These are phyloP conservation scores for Cucurbita ficifolia DNA, from an alignment of 306 rosid genomes.

Conservation along the genomic window DNA sequence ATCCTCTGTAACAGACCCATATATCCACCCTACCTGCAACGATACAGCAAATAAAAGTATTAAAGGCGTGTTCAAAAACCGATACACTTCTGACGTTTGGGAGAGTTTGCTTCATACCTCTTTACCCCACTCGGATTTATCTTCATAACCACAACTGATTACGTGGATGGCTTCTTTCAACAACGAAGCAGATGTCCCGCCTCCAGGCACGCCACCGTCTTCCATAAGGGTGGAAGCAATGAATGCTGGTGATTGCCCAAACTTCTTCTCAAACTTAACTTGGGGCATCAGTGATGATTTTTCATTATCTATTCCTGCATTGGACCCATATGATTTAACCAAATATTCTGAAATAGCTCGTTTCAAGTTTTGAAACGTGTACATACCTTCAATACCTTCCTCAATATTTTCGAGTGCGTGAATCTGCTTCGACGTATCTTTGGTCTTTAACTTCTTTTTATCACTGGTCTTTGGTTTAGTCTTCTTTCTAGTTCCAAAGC, in stretches of 20 bases:
- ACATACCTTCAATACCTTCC: conserved; percentile 67
- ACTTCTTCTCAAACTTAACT: conserved; percentile 70
- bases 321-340: background rate
- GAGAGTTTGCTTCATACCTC: conserved; percentile 32
- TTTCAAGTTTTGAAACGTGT: background rate
- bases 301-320: conserved; percentile 59
- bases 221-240: conserved; percentile 62
- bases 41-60: background rate
- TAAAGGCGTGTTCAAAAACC: background rate
- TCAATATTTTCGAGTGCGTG: conserved; percentile 55
- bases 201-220: conserved; percentile 64
- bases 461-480: conserved; percentile 31
- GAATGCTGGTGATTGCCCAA: conserved; percentile 68
- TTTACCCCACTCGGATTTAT: conserved; percentile 91
- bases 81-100: background rate
- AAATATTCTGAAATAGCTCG: background rate
- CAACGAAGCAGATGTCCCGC: conserved; percentile 56
- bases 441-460: conserved; percentile 38
- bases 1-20: conserved; percentile 91
- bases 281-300: conserved; percentile 54
- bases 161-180: conserved; percentile 94
- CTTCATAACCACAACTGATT: conserved; percentile 90
- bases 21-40: conserved; percentile 88
- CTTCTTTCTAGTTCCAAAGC: conserved; percentile 60
- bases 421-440: conserved; percentile 50